These are phyloP conservation scores for Lenwebbia sp. DNA, from an alignment of 345 rosid genomes.

Conservation along the genomic window DNA sequence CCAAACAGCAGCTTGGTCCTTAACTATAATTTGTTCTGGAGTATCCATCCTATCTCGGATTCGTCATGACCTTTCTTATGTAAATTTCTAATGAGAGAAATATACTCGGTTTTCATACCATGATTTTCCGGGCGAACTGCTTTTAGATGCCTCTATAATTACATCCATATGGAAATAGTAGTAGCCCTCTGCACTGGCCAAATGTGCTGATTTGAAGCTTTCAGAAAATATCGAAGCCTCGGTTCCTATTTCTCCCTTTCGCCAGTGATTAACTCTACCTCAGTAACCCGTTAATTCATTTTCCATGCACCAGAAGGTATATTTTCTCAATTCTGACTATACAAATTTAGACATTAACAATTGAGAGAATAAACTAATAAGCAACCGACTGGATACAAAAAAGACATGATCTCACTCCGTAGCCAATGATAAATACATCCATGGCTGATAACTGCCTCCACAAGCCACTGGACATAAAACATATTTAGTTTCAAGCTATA, in stretches of 20 bases:
- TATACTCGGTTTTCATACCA: not conserved
- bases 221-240: not conserved
- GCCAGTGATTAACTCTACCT: not conserved
- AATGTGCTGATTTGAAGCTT: not conserved
- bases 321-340: not conserved
- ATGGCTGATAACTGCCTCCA: constrained; percentile 77
- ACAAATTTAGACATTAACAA: not conserved
- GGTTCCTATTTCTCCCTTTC: not conserved
- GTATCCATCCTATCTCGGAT: not conserved
- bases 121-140: not conserved
- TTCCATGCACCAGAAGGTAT: not conserved
- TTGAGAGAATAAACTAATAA: not conserved
- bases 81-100: not conserved
- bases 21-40: not conserved
- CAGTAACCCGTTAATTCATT: not conserved
- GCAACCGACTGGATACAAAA: not conserved
- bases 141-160: not conserved
- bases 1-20: not conserved
- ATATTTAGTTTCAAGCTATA: not conserved
- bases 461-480: constrained; percentile 41
- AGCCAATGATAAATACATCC: constrained; percentile 82
- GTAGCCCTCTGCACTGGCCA: not conserved
- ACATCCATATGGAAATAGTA: not conserved
- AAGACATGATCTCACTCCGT: constrained; percentile 56
- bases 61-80: not conserved